Evolutionary conservation across 345 rosid species (phyloP), one percentile per base, ranked within the genome.

Genomic region (Euphorbia peplus): DNA sequence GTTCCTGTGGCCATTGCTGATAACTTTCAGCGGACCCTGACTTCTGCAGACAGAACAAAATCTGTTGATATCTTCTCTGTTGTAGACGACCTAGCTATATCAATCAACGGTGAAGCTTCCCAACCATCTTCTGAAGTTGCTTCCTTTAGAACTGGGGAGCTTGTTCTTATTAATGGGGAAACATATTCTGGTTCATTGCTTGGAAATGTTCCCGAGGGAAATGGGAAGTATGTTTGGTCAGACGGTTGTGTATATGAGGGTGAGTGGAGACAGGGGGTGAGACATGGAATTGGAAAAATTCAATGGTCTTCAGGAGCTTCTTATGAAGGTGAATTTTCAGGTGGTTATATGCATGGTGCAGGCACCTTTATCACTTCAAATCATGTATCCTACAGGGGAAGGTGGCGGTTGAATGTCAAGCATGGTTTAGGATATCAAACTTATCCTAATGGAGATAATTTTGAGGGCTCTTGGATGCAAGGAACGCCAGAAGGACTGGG

Each of bases 401-500:
- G 96, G 73, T 95, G 97, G 97, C 77, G 84, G 75, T 84, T 95
- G 76, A 95, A 85, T 81, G 86, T 88, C 41, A 95, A 91, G 76
- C 96, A 95, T 72, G 97, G 99, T 4, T 83, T 95, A 63, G 99
- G 97, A 50, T 78, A 83, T 73, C 99, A 95, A 81, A 83, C 73
- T 73, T 87, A 88, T 71, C 82, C 90, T 52, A 89, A 83, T 24
- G 88, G 87, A 65, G 99, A 95, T 73, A 77, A 82, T 66, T 95
- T 87, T 77, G 96, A 95, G 68, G 97, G 97, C 30, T 87, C 91
- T 78, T 95, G 99, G 99, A 83, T 95, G 62, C 90, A 86, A 29
- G 97, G 97, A 74, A 62, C 78, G 11, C 82, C 90, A 25, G 99
- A 95, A 84, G 99, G 99, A 44, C 96, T 87, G 3, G 96, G 97